phyloP scores from a whole-genome alignment of 306 rosid genomes.

The Pueraria montana region DNA sequence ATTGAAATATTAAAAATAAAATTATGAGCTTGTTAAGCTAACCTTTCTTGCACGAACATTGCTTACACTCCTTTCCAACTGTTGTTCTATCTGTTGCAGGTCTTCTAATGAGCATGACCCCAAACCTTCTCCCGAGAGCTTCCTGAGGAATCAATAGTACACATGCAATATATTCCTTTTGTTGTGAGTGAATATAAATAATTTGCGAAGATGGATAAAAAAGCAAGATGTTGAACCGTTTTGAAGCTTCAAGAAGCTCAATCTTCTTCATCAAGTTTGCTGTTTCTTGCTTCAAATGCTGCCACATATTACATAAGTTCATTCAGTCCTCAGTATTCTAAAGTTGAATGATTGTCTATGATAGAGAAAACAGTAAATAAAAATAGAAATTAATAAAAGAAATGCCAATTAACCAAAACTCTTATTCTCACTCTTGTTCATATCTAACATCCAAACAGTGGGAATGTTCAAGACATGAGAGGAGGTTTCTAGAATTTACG shows the following conservation, averaged over 20 bases:
- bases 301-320: conserved; percentile 46
- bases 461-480: background rate
- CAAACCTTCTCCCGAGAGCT: conserved; percentile 82
- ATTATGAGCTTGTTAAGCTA: conserved; percentile 1
- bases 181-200: background rate
- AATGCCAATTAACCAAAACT: conserved; percentile 2
- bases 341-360: background rate
- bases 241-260: conserved; percentile 78
- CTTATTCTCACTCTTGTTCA: background rate
- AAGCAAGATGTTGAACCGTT: conserved; percentile 63
- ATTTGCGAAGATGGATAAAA: background rate
- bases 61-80: conserved; percentile 78
- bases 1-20: background rate
- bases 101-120: conserved; percentile 78
- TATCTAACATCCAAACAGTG: background rate
- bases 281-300: conserved; percentile 82
- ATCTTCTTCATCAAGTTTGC: conserved; percentile 74
- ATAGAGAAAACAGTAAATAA: background rate
- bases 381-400: background rate
- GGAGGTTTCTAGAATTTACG: background rate
- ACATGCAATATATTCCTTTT: background rate
- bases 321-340: conserved; percentile 30
- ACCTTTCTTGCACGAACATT: conserved; percentile 85
- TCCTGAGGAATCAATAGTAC: conserved; percentile 54
- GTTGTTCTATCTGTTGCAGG: conserved; percentile 76